These are phyloP conservation scores for Malus sylvestris DNA, from an alignment of 306 rosid genomes.

Conservation along the genomic window DNA sequence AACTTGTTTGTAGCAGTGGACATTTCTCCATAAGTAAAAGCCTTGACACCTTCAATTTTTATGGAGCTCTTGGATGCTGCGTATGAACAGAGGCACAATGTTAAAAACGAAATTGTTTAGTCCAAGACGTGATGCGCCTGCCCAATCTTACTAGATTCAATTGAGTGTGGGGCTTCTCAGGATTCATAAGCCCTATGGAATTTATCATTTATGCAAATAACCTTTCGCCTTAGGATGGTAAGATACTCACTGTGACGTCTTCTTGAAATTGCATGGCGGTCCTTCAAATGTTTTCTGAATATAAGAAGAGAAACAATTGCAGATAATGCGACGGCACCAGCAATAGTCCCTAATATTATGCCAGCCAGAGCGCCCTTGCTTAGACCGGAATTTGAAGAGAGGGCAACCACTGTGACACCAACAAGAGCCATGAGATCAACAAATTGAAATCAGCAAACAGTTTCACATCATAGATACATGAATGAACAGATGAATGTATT, in stretches of 20 bases:
- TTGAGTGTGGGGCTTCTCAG: neutral
- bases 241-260: constrained; percentile 63
- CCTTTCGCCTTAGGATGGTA: neutral
- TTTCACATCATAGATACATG: neutral
- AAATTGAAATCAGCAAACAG: constrained; percentile 8
- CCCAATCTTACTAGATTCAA: neutral
- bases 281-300: constrained; percentile 34
- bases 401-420: constrained; percentile 33
- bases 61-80: constrained; percentile 53
- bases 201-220: neutral
- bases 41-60: constrained; percentile 63
- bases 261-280: constrained; percentile 34
- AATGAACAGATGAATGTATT: neutral
- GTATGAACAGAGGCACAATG: constrained; percentile 12
- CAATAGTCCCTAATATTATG: constrained; percentile 64
- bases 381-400: constrained; percentile 36
- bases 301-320: constrained; percentile 58
- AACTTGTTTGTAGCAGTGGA: constrained; percentile 60
- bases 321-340: constrained; percentile 54
- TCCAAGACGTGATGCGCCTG: neutral
- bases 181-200: neutral
- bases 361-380: constrained; percentile 68
- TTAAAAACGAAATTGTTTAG: neutral
- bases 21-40: constrained; percentile 53
- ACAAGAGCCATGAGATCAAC: constrained; percentile 12